Percentiles rank a stretch among this genome's conserved stretches.
These are phyloP conservation scores for Vigna radiata DNA, from an alignment of 306 rosid species.

Conservation along the genomic window DNA sequence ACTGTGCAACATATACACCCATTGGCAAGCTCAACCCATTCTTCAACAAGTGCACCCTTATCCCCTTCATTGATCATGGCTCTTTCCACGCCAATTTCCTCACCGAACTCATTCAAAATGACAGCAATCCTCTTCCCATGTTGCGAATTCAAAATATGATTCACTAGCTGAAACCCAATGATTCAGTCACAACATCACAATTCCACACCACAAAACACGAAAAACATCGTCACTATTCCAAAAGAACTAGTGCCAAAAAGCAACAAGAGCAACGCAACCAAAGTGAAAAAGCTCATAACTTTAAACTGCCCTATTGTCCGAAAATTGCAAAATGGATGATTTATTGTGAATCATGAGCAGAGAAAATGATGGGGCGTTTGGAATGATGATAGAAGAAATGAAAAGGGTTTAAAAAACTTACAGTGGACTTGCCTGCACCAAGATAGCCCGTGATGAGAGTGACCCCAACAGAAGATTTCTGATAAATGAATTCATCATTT, in stretches of 20 bases:
- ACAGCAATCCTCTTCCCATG: constrained; percentile 96
- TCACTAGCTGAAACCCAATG: constrained; percentile 67
- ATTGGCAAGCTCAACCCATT: constrained; percentile 97
- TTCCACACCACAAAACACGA: constrained; percentile 17
- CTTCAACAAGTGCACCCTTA: constrained; percentile 89
- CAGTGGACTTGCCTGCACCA: constrained; percentile 97
- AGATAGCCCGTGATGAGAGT: constrained; percentile 96
- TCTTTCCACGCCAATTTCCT: constrained; percentile 96
- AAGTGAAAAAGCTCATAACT: constrained; percentile 15
- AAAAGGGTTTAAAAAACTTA: constrained; percentile 45
- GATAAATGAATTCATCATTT: constrained; percentile 36
- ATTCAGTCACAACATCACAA: constrained; percentile 26
- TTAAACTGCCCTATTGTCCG: constrained; percentile 31
- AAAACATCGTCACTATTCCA: constrained; percentile 13
- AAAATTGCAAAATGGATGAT: not conserved
- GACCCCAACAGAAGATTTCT: constrained; percentile 68
- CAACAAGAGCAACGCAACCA: not conserved
- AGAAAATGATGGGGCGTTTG: not conserved
- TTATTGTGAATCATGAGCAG: not conserved
- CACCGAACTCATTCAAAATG: constrained; percentile 93
- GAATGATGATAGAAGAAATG: not conserved
- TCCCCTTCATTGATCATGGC: constrained; percentile 98
- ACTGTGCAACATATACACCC: constrained; percentile 94
- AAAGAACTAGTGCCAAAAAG: not conserved
- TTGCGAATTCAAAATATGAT: constrained; percentile 76